phyloP scores from a whole-genome alignment of 2,329 filamentous ascomycete species.

The Cercospora sp. region DNA sequence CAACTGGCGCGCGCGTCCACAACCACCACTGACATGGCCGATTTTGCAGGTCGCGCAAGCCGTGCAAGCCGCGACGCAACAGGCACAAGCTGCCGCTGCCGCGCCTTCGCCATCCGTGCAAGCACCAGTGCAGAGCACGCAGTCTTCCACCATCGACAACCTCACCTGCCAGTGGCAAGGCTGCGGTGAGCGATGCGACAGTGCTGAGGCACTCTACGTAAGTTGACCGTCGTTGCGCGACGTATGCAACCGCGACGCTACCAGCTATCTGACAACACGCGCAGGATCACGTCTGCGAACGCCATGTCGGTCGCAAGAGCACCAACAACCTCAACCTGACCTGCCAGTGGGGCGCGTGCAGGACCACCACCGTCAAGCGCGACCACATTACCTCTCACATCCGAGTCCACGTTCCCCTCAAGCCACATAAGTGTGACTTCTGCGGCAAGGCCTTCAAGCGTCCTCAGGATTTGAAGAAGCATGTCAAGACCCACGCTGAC shows the following conservation, averaged over 20 bases:
- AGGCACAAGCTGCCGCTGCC: constrained; percentile 31
- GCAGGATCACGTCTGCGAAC: constrained; percentile 96
- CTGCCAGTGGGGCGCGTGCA: constrained; percentile 95
- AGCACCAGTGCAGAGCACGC: constrained; percentile 32
- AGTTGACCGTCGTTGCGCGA: constrained; percentile 31
- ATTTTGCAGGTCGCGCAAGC: constrained; percentile 36
- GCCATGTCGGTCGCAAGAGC: constrained; percentile 97
- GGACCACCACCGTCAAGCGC: constrained; percentile 95
- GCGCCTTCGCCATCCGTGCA: constrained; percentile 35
- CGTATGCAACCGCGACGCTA: neutral
- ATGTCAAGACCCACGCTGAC: constrained; percentile 98
- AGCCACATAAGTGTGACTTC: constrained; percentile 98
- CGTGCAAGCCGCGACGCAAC: constrained; percentile 35
- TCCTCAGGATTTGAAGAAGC: constrained; percentile 98
- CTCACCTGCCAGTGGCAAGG: constrained; percentile 63
- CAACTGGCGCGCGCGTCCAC: neutral
- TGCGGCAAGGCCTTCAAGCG: constrained; percentile 99
- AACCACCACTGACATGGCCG: constrained; percentile 3
- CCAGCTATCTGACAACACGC: constrained; percentile 9
- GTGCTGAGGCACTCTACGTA: constrained; percentile 64
- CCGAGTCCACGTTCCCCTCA: constrained; percentile 95
- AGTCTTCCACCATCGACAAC: constrained; percentile 45
- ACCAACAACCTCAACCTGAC: constrained; percentile 98
- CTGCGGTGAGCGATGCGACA: constrained; percentile 61
- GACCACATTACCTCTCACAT: constrained; percentile 99